Conservation (phyloP, 345 rosid genomes). For the Chamaenerion angustifolium region DNA sequence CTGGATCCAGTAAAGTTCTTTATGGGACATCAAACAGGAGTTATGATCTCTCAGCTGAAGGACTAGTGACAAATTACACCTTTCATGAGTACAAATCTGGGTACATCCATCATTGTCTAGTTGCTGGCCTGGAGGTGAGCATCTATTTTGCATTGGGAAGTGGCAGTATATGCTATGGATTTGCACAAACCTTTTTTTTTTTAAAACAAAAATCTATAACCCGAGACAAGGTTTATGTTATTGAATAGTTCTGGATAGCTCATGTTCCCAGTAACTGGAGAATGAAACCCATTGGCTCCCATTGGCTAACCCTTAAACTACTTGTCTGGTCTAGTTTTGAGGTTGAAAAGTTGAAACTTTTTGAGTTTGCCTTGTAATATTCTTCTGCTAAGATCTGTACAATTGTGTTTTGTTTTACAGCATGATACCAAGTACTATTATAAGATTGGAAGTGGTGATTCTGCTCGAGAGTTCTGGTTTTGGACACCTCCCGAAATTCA, state of each 20-base stretch:
- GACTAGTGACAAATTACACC: slow-evolving; percentile 49
- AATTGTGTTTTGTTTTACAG: slow-evolving; percentile 21
- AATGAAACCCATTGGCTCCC: too few species aligned
- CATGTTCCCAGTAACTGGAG: too few species aligned
- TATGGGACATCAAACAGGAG: slow-evolving; percentile 39
- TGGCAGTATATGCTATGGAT: background rate
- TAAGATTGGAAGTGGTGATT: slow-evolving; percentile 57
- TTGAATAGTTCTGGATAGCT: too few species aligned
- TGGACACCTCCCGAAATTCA: slow-evolving; percentile 61
- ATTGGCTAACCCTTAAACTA: too few species aligned
- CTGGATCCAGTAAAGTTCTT: slow-evolving; percentile 41
- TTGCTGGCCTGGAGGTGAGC: slow-evolving; percentile 69
- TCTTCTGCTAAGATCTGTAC: background rate
- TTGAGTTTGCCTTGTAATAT: background rate
- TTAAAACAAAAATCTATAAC: too few species aligned
- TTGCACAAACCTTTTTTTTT: background rate
- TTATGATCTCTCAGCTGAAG: slow-evolving; percentile 45
- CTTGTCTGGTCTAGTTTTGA: background rate
- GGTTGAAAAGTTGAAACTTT: background rate
- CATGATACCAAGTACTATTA: slow-evolving; percentile 77
- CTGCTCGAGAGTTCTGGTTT: slow-evolving; percentile 79
- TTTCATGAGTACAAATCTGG: slow-evolving; percentile 76
- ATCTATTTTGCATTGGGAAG: slow-evolving; percentile 3
- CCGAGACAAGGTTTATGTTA: too few species aligned
- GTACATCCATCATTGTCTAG: slow-evolving; percentile 65